These are phyloP conservation scores for Paraurostyla sp. DNA, from an alignment of 73 alveolate species.

Conservation along the genomic window DNA sequence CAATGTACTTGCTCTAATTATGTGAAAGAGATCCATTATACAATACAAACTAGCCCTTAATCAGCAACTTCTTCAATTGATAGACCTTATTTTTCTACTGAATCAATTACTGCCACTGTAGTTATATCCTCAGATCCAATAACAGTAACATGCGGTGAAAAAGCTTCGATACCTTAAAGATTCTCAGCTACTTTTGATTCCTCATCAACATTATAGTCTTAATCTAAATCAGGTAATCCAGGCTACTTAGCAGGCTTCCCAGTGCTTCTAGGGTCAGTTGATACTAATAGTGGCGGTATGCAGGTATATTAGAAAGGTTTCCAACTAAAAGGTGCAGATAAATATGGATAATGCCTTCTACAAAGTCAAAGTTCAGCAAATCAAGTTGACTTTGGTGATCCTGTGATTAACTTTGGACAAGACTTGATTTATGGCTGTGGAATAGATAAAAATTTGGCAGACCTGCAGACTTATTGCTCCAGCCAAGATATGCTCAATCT, in stretches of 20 bases:
- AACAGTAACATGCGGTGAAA: not conserved
- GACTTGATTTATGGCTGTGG: conserved; percentile 43
- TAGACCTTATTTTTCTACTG: conserved; percentile 16
- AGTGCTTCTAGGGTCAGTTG: not conserved
- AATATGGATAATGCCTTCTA: conserved; percentile 21
- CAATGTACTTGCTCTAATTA: not conserved
- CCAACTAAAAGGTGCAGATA: conserved; percentile 38
- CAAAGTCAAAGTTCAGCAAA: not conserved
- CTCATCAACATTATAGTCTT: not conserved
- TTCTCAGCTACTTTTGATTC: conserved; percentile 6
- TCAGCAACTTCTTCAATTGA: not conserved
- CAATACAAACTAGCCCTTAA: not conserved
- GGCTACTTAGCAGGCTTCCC: conserved; percentile 46
- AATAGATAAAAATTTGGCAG: not conserved
- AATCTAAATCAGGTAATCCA: conserved; percentile 55
- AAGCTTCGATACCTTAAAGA: not conserved
- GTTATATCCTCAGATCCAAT: not conserved
- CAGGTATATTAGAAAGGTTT: conserved; percentile 46
- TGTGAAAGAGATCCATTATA: conserved; percentile 47
- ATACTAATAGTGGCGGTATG: conserved; percentile 43
- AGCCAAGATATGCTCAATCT: not conserved
- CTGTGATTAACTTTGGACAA: conserved; percentile 41
- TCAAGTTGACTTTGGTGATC: conserved; percentile 20
- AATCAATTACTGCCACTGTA: not conserved
- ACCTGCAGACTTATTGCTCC: conserved; percentile 28